phyloP scores from a whole-genome alignment of 148 eudicot genomes.

The Nepenthes gracilis region DNA sequence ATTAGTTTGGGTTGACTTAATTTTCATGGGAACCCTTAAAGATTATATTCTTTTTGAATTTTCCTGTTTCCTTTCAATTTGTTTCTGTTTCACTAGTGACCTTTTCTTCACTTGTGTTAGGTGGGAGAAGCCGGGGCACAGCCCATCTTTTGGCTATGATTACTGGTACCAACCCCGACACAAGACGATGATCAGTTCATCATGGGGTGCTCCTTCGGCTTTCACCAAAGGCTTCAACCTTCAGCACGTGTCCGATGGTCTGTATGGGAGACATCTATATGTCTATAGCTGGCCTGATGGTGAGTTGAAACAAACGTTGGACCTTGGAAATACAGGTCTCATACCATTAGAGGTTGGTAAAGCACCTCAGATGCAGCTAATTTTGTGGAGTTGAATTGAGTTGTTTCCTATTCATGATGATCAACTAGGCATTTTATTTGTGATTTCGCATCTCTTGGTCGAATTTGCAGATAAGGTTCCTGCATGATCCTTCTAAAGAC shows the following conservation, averaged over 20 bases:
- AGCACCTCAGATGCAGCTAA: neutral
- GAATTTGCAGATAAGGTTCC: conserved; percentile 65
- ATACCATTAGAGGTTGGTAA: conserved; percentile 78
- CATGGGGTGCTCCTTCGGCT: conserved; percentile 98
- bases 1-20: too few relatives aligned
- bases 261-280: conserved; percentile 82
- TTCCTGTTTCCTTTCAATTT: neutral
- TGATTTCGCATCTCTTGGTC: neutral
- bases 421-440: too few relatives aligned
- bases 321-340: conserved; percentile 79
- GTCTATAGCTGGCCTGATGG: conserved; percentile 97
- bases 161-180: conserved; percentile 98
- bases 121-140: conserved; percentile 99
- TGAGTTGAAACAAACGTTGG: conserved; percentile 83
- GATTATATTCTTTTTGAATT: neutral
- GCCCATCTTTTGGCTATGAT: conserved; percentile 88
- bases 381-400: too few relatives aligned
- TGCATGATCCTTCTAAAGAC: conserved; percentile 89
- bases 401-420: too few relatives aligned
- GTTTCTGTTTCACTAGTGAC: neutral
- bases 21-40: neutral
- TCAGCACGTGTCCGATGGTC: conserved; percentile 82
- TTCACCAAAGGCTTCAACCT: conserved; percentile 92
- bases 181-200: conserved; percentile 92
- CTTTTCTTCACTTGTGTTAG: conserved; percentile 17